Conservation (phyloP, 2,329 filamentous ascomycete genomes). For the Fusarium sp. region DNA sequence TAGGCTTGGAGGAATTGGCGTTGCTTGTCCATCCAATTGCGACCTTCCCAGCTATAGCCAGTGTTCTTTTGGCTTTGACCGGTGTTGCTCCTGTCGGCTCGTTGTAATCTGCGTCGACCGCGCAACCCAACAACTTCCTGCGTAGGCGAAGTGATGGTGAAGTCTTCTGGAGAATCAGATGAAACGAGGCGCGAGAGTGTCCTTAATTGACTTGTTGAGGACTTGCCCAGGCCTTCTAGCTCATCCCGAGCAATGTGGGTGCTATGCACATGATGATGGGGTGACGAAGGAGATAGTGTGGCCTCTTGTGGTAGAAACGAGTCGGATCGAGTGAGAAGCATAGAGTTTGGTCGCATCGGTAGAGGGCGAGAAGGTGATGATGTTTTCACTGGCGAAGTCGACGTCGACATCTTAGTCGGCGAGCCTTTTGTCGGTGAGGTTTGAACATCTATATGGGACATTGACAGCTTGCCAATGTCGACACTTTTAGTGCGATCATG, state of each 20-base stretch:
- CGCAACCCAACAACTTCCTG: slow-evolving; percentile 90
- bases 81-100: slow-evolving; percentile 66
- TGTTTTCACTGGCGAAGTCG: slow-evolving; percentile 4
- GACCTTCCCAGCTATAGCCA: slow-evolving; percentile 78
- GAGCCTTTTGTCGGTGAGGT: slow-evolving; percentile 49
- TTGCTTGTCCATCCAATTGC: slow-evolving; percentile 99
- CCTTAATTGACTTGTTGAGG: slow-evolving; percentile 88
- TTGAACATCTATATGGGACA: slow-evolving; percentile 58
- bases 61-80: slow-evolving; percentile 59
- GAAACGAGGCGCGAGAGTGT: slow-evolving; percentile 87
- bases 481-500: slow-evolving; percentile 73
- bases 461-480: slow-evolving; percentile 67
- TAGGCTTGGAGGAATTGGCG: slow-evolving; percentile 96
- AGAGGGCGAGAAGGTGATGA: slow-evolving; percentile 55
- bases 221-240: slow-evolving; percentile 84
- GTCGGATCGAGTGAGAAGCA: slow-evolving; percentile 70
- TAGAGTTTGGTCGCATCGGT: slow-evolving; percentile 67
- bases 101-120: slow-evolving; percentile 84
- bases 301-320: slow-evolving; percentile 56
- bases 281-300: slow-evolving; percentile 48
- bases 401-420: slow-evolving; percentile 3
- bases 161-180: slow-evolving; percentile 79
- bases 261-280: slow-evolving; percentile 46
- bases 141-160: slow-evolving; percentile 79
- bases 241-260: slow-evolving; percentile 73